Evolutionary conservation across 768 basidiomycete genomes (phyloP).

Genomic region (Dendrothele bispora): DNA sequence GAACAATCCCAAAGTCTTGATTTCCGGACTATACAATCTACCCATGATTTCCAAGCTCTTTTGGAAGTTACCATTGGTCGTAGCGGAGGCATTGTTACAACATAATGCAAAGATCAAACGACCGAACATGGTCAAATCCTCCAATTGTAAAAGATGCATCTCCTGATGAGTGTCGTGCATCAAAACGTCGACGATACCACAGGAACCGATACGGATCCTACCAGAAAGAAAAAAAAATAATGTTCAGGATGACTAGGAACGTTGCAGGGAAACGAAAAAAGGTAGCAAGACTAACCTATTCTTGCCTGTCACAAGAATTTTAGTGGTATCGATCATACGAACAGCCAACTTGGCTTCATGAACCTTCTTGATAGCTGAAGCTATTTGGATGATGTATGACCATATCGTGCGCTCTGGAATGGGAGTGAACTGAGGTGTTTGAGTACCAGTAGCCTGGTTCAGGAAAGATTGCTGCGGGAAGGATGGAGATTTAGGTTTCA

Average conservation of each 20-base stretch:
- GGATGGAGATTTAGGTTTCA: slow-evolving; percentile 53
- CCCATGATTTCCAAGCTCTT: slow-evolving; percentile 75
- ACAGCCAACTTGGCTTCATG: slow-evolving; percentile 83
- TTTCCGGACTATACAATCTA: slow-evolving; percentile 73
- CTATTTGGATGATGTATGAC: slow-evolving; percentile 91
- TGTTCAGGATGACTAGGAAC: too few relatives aligned
- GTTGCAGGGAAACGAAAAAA: background rate
- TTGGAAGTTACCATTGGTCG: slow-evolving; percentile 61
- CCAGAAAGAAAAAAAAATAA: background rate
- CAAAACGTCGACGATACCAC: slow-evolving; percentile 85
- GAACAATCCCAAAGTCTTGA: slow-evolving; percentile 80
- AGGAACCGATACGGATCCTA: slow-evolving; percentile 84
- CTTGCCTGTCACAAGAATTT: slow-evolving; percentile 85
- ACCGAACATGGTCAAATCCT: slow-evolving; percentile 87
- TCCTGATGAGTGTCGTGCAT: slow-evolving; percentile 71
- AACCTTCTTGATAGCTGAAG: slow-evolving; percentile 80
- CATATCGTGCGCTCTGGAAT: slow-evolving; percentile 85
- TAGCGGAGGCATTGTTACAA: slow-evolving; percentile 61
- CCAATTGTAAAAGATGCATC: slow-evolving; percentile 67
- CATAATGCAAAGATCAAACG: slow-evolving; percentile 79
- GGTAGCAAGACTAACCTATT: slow-evolving; percentile 59
- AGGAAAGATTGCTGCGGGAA: slow-evolving; percentile 20
- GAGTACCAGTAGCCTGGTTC: slow-evolving; percentile 5
- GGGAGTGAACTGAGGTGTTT: background rate
- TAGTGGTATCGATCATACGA: slow-evolving; percentile 80